A percentile compares a stretch with the other conserved stretches of the same genome.
Conservation (phyloP, 2,329 filamentous ascomycete genomes). For the Aspergillus sp. region DNA sequence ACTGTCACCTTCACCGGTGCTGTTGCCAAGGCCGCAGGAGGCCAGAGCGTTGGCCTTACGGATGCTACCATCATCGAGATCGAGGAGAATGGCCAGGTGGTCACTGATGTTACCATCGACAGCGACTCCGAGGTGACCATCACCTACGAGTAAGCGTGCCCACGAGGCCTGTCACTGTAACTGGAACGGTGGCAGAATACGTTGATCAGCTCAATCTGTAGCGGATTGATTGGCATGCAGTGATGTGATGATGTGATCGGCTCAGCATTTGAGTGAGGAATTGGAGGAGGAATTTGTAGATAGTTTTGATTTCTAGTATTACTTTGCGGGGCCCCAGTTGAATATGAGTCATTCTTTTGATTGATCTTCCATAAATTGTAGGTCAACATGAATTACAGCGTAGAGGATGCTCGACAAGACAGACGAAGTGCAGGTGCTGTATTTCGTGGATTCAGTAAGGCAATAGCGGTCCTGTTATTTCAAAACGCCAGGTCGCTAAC, state of each 20-base stretch:
- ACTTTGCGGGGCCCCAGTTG: background rate
- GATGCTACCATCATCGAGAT: slow-evolving; percentile 51
- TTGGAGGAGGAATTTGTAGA: background rate
- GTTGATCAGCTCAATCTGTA: too few relatives aligned
- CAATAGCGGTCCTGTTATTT: too few relatives aligned
- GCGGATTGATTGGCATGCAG: too few relatives aligned
- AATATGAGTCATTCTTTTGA: background rate
- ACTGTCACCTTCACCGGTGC: slow-evolving; percentile 52
- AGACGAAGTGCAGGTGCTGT: too few relatives aligned
- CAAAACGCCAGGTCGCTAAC: too few relatives aligned
- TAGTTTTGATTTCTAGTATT: background rate
- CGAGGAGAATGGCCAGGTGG: slow-evolving; percentile 40
- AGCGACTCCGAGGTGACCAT: slow-evolving; percentile 27
- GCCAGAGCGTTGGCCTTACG: slow-evolving; percentile 35
- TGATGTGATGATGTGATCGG: too few relatives aligned
- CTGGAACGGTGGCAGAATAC: too few relatives aligned
- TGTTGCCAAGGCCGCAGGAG: slow-evolving; percentile 33
- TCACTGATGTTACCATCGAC: slow-evolving; percentile 36
- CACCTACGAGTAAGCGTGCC: slow-evolving; percentile 23
- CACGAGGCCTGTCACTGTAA: background rate
- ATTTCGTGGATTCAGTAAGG: too few relatives aligned
- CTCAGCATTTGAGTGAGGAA: background rate
- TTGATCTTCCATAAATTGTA: background rate
- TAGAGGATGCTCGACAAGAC: too few relatives aligned
- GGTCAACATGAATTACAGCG: too few relatives aligned